These are phyloP conservation scores for Gossypium laxum DNA, from an alignment of 441 rosid genomes.

Conservation along the genomic window DNA sequence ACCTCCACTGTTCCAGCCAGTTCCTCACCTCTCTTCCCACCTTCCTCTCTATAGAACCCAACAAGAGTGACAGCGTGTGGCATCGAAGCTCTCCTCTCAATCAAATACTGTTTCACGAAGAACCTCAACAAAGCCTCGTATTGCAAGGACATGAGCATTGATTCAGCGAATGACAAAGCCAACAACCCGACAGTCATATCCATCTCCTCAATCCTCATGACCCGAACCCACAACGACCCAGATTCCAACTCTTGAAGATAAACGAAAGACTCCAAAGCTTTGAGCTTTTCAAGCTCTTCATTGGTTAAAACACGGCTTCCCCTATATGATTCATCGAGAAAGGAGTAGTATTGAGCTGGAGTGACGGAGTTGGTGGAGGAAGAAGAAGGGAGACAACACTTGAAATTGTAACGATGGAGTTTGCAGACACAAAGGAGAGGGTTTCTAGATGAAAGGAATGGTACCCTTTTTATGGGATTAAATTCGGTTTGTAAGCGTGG, in stretches of 20 bases:
- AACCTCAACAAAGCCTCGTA: conserved; percentile 58
- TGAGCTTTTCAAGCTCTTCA: conserved; percentile 59
- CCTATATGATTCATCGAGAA: conserved; percentile 48
- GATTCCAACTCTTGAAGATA: conserved; percentile 42
- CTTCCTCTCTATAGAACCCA: conserved; percentile 46
- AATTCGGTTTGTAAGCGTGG: neutral
- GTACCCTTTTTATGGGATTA: conserved; percentile 15
- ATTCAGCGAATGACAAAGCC: conserved; percentile 73
- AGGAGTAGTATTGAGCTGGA: conserved; percentile 30
- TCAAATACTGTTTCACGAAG: conserved; percentile 70
- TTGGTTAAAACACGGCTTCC: conserved; percentile 48
- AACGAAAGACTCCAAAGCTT: conserved; percentile 51
- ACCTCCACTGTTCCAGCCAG: conserved; percentile 85
- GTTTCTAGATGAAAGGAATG: conserved; percentile 26
- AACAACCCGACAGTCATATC: conserved; percentile 55
- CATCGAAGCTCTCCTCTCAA: conserved; percentile 56
- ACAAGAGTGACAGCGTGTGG: conserved; percentile 76
- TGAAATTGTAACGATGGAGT: conserved; percentile 29
- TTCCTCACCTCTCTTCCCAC: conserved; percentile 28
- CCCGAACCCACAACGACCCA: conserved; percentile 60
- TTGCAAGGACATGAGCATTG: conserved; percentile 55
- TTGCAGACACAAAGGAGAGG: conserved; percentile 28
- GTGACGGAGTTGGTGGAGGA: conserved; percentile 23
- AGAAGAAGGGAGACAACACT: conserved; percentile 31
- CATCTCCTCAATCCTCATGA: conserved; percentile 60